A percentile compares a stretch with the other conserved stretches of the same genome.
Evolutionary conservation across 1,284 basidiomycete genomes (phyloP).

Genomic region (Mycena sp.): DNA sequence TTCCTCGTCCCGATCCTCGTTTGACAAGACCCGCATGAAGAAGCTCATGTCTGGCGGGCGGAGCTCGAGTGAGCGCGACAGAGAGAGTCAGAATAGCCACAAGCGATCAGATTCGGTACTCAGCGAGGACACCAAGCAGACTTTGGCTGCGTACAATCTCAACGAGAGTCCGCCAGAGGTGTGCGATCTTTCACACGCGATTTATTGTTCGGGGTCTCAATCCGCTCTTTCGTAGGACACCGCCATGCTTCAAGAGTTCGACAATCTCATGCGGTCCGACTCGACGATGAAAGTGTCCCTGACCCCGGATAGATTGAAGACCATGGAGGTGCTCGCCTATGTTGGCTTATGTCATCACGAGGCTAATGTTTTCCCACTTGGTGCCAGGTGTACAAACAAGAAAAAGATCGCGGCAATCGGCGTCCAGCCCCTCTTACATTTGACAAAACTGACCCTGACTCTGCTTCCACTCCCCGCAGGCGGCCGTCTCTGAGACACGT

Average conservation of each 20-base stretch:
- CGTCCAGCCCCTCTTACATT: conserved; percentile 43
- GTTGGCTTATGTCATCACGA: conserved; percentile 37
- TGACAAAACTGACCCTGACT: conserved; percentile 43
- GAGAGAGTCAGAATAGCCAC: conserved; percentile 53
- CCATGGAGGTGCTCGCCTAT: conserved; percentile 77
- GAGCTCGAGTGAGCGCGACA: conserved; percentile 53
- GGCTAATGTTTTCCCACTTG: conserved; percentile 27
- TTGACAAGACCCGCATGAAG: conserved; percentile 67
- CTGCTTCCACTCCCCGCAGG: conserved; percentile 47
- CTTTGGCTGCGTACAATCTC: conserved; percentile 39
- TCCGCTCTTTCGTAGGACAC: conserved; percentile 65
- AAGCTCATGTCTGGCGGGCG: conserved; percentile 58
- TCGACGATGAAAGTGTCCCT: conserved; percentile 95
- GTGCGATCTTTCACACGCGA: no score
- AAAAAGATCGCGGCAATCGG: conserved; percentile 59
- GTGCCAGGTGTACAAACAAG: conserved; percentile 70
- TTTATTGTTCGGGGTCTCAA: no score
- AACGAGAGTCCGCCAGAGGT: conserved; percentile 30
- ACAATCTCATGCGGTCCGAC: conserved; percentile 87
- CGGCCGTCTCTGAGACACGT: conserved; percentile 60
- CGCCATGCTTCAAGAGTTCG: conserved; percentile 80
- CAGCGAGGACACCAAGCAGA: conserved; percentile 57
- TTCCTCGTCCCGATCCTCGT: conserved; percentile 57
- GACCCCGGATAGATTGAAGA: conserved; percentile 90
- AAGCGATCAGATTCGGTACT: conserved; percentile 62